Evolutionary conservation across 139 green algal genomes (phyloP).

Genomic region (Tetratostichococcus sp.): DNA sequence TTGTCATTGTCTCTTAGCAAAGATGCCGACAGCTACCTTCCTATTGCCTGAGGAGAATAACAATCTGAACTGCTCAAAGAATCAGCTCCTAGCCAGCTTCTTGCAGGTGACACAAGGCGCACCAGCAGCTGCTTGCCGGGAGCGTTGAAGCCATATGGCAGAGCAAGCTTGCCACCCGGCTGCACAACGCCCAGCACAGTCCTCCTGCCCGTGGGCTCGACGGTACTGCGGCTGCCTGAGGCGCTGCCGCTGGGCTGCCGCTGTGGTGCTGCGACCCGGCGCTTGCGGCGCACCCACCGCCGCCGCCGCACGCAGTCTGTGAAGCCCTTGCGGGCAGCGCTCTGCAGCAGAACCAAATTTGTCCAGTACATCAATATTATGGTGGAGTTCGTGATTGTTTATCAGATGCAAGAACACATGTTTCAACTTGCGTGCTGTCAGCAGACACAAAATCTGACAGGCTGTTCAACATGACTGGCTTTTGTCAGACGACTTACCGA

Average conservation of each 20-base stretch:
- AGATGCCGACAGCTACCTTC: too few relatives aligned
- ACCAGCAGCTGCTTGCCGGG: conserved; percentile 56
- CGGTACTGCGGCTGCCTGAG: neutral
- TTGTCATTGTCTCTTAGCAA: too few relatives aligned
- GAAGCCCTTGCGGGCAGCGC: conserved; percentile 14
- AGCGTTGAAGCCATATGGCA: conserved; percentile 59
- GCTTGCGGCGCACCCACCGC: conserved; percentile 45
- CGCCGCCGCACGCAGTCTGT: conserved; percentile 48
- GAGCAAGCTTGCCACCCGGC: conserved; percentile 49
- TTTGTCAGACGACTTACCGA: neutral
- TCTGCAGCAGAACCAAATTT: neutral
- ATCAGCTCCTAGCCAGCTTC: too few relatives aligned
- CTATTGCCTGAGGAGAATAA: too few relatives aligned
- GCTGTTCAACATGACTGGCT: too few relatives aligned
- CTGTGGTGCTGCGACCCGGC: neutral
- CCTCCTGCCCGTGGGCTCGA: neutral
- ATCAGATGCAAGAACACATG: neutral
- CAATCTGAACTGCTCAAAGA: too few relatives aligned
- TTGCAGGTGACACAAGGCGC: too few relatives aligned
- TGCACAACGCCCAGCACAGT: conserved; percentile 49
- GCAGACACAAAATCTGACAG: too few relatives aligned
- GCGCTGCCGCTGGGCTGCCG: neutral
- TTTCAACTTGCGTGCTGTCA: too few relatives aligned
- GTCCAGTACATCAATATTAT: too few relatives aligned
- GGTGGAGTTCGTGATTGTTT: too few relatives aligned